phyloP scores from a whole-genome alignment of 352 stramenopile species.

The Globisporangium rhizosaccharum region DNA sequence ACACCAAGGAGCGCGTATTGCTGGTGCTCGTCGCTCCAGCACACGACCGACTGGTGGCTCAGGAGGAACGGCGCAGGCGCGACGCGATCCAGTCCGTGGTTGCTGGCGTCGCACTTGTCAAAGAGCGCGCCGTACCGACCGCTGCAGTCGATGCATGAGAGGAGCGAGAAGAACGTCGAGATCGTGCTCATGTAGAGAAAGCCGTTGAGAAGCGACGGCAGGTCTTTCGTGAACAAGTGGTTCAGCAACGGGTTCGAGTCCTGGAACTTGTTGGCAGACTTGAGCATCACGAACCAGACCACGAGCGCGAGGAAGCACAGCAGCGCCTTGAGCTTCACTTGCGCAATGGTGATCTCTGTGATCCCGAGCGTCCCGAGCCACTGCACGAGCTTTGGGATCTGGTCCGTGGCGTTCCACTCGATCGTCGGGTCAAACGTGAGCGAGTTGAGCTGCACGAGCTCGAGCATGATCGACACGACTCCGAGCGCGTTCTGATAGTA shows the following conservation, averaged over 20 bases:
- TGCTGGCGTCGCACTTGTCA: slow-evolving; percentile 3
- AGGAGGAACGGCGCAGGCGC: slow-evolving; percentile 29
- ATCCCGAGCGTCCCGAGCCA: slow-evolving; percentile 38
- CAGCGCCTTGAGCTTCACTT: slow-evolving; percentile 32
- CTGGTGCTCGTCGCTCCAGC: slow-evolving; percentile 35
- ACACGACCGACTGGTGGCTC: slow-evolving; percentile 32
- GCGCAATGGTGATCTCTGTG: slow-evolving; percentile 24
- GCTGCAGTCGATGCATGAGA: slow-evolving; percentile 39
- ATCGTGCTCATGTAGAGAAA: slow-evolving; percentile 61
- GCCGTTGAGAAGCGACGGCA: slow-evolving; percentile 38
- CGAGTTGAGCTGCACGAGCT: slow-evolving; percentile 59
- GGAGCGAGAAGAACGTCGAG: slow-evolving; percentile 54
- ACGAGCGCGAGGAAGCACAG: slow-evolving; percentile 23
- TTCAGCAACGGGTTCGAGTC: slow-evolving; percentile 47
- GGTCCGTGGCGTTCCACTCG: slow-evolving; percentile 40
- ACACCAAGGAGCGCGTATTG: slow-evolving; percentile 47
- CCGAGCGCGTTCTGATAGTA: slow-evolving; percentile 51
- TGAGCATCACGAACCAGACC: slow-evolving; percentile 48
- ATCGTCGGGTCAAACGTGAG: slow-evolving; percentile 50
- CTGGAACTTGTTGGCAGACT: slow-evolving; percentile 69
- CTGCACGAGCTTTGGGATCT: slow-evolving; percentile 36
- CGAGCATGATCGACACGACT: slow-evolving; percentile 31
- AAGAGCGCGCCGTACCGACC: slow-evolving; percentile 8
- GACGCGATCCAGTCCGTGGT: background rate
- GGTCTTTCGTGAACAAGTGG: slow-evolving; percentile 47